Percentiles rank a stretch among this genome's conserved stretches.
These are phyloP conservation scores for Tuber microsphaerosporum DNA, from an alignment of 495 filamentous ascomycete species.

Conservation along the genomic window DNA sequence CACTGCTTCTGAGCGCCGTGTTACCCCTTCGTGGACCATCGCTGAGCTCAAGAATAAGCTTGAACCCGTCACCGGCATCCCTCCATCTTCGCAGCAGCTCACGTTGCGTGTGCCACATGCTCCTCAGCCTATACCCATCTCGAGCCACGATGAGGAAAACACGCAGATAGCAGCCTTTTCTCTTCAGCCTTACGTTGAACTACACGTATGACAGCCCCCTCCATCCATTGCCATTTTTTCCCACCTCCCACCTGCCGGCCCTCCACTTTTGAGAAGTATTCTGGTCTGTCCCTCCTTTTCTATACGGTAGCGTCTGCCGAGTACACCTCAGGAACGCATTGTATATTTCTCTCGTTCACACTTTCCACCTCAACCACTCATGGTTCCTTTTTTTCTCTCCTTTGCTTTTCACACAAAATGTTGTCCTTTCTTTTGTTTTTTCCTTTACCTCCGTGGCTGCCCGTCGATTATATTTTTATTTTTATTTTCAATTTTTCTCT, in stretches of 20 bases:
- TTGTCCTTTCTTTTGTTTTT: constrained; percentile 21
- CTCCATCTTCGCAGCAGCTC: constrained; percentile 69
- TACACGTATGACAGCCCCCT: constrained; percentile 56
- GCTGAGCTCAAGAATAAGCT: constrained; percentile 78
- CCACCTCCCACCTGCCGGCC: constrained; percentile 22
- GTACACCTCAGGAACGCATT: background rate
- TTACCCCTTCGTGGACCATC: constrained; percentile 90
- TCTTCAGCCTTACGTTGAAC: constrained; percentile 64
- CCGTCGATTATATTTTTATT: background rate
- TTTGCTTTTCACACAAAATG: constrained; percentile 10
- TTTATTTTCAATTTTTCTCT: background rate
- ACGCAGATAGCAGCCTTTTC: constrained; percentile 56
- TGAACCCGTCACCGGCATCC: constrained; percentile 88
- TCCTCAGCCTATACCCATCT: constrained; percentile 51
- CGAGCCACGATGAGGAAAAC: constrained; percentile 61
- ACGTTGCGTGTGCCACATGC: constrained; percentile 54
- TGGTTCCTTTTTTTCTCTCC: constrained; percentile 23
- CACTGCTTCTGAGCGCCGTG: constrained; percentile 70
- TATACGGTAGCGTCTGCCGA: background rate
- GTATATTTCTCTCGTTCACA: constrained; percentile 10
- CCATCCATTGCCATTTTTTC: constrained; percentile 19
- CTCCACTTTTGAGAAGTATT: constrained; percentile 29
- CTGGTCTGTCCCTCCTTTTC: constrained; percentile 20
- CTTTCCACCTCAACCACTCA: constrained; percentile 25
- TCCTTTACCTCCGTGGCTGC: background rate